A percentile compares a stretch with the other conserved stretches of the same genome.
Conservation (phyloP, 345 rosid species). For the Euphorbia peplus region DNA sequence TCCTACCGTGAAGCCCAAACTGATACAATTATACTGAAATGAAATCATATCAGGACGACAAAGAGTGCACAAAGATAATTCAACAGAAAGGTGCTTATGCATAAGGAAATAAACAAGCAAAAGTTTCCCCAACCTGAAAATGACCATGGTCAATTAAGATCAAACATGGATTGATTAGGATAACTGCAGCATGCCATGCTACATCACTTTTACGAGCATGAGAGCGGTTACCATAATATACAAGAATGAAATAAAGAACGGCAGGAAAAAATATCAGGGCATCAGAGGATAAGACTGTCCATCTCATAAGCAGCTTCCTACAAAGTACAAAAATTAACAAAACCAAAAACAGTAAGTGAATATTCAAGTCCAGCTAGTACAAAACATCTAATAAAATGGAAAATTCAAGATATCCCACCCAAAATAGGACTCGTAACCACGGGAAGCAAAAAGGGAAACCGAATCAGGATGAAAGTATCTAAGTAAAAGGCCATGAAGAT, state of each 20-base stretch:
- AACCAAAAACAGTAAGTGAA: neutral
- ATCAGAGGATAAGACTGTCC: constrained; percentile 87
- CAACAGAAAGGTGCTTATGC: neutral
- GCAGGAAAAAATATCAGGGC: constrained; percentile 76
- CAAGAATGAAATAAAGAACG: constrained; percentile 56
- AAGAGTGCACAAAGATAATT: constrained; percentile 10
- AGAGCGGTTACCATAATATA: constrained; percentile 31
- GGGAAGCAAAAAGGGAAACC: constrained; percentile 60
- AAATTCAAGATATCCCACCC: constrained; percentile 43
- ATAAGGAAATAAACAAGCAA: neutral
- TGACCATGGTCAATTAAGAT: constrained; percentile 92
- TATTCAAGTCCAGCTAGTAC: too few relatives aligned
- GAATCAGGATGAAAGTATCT: constrained; percentile 62
- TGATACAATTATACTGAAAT: constrained; percentile 87
- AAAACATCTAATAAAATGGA: neutral
- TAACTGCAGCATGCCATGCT: constrained; percentile 66
- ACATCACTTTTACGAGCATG: constrained; percentile 37
- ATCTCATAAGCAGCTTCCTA: constrained; percentile 90
- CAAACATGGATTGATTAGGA: constrained; percentile 77
- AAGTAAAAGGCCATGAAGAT: constrained; percentile 68
- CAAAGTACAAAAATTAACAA: constrained; percentile 21
- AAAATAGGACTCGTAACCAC: constrained; percentile 69
- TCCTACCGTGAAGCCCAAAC: constrained; percentile 78
- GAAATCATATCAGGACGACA: constrained; percentile 20
- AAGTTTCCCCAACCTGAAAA: constrained; percentile 67